These are phyloP conservation scores for Picochlorum sp. DNA, from an alignment of 139 green algal genomes.

Conservation along the genomic window DNA sequence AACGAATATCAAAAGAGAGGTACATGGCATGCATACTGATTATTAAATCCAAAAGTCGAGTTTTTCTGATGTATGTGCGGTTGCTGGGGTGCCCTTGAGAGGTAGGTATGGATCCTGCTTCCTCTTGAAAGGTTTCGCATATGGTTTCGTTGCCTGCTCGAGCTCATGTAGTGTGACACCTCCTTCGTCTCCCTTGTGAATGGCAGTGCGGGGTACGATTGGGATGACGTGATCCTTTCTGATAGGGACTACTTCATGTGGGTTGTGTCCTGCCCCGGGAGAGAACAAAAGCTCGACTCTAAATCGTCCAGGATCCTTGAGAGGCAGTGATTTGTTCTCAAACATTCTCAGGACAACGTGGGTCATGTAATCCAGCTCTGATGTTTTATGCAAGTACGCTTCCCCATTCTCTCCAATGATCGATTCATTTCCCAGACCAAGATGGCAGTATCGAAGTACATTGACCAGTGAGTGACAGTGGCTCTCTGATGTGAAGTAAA, in stretches of 20 bases:
- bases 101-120: neutral
- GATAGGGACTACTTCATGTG: conserved; percentile 28
- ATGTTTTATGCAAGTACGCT: conserved; percentile 40
- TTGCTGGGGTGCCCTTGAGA: neutral
- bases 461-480: conserved; percentile 96
- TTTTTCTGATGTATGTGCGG: conserved; percentile 8
- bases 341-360: conserved; percentile 95
- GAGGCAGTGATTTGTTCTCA: conserved; percentile 77
- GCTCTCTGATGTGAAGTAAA: conserved; percentile 97
- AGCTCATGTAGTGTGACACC: conserved; percentile 24
- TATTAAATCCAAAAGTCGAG: conserved; percentile 18
- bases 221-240: conserved; percentile 49
- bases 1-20: neutral
- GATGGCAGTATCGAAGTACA: conserved; percentile 78
- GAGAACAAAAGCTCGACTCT: conserved; percentile 75
- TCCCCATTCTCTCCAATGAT: conserved; percentile 28
- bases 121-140: conserved; percentile 35
- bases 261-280: conserved; percentile 64
- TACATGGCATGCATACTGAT: neutral
- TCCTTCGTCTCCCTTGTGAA: conserved; percentile 28
- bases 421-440: conserved; percentile 17
- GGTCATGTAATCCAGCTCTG: conserved; percentile 94
- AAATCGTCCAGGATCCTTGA: conserved; percentile 70
- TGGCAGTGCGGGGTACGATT: conserved; percentile 24
- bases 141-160: conserved; percentile 22